Evolutionary conservation across 805 yeast species (phyloP), one percentile per base, ranked within the genome.

Genomic region (Torulaspora gathmanii): DNA sequence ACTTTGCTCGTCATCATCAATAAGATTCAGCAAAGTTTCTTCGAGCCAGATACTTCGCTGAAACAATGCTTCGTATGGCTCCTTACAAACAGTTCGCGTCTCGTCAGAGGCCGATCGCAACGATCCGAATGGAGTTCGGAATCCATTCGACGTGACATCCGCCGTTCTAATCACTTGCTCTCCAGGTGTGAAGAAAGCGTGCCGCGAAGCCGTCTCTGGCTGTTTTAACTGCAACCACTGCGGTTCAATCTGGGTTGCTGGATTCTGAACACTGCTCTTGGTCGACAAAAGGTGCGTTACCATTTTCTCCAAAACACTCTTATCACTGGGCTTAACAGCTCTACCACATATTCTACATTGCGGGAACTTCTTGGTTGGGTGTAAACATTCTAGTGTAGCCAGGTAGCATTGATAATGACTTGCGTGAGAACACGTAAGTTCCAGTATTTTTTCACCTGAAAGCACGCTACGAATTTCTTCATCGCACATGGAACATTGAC

Each of bases 371-470:
- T 48, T 41, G 19, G 40, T 20, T 22, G 25, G 33, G 45, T 56
- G 22, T 27, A 50, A 22, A 37, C 56, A 42, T 49, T 55, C 51
- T 17, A 66, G 49, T 31, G 68, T 42, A 6, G 69, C 60, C 3
- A 63, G 47, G 26, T 65, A 70, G 48, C 81, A 77, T 42, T 70
- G 65, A 42, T 64, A 63, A 54, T 77, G 81, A 23, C 71, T 59
- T 31, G 63, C 62, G 53, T 75, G 79, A 5, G 66, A 60, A 56
- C 79, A 74, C 1, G 66, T 51, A 35, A 75, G 49, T 27, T 69
- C 71, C 3, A 76, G 45, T 0, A 70, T 49, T 27, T 63, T 68
- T 58, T 77, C 80, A 10, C 75, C 77, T 7, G 56, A 54, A 29
- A 75, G 64, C 11, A 65, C 60, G 36, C 61, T 62, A 2, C 64